Evolutionary conservation across 2,329 filamentous ascomycete genomes (phyloP).

Genomic region (Eutypa lata): DNA sequence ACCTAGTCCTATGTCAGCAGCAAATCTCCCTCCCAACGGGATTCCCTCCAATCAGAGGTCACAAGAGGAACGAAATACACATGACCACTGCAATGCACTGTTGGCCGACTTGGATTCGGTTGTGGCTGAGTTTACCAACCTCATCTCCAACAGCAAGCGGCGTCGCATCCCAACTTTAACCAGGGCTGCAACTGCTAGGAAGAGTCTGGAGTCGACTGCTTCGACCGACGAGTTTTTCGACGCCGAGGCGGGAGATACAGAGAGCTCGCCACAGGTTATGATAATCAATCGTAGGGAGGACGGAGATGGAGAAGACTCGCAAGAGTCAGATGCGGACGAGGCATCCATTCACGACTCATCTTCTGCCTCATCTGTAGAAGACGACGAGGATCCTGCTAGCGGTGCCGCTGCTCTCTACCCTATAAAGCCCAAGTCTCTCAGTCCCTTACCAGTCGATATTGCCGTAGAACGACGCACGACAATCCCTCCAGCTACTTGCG

Average conservation of each 20-base stretch:
- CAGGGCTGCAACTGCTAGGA: conserved; percentile 45
- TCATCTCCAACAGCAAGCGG: conserved; percentile 77
- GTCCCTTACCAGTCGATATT: conserved; percentile 71
- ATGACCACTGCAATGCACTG: conserved; percentile 81
- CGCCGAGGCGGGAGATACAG: conserved; percentile 65
- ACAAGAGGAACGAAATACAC: conserved; percentile 63
- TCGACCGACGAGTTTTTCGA: conserved; percentile 93
- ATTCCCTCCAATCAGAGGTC: conserved; percentile 31
- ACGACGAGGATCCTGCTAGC: conserved; percentile 52
- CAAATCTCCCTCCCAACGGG: conserved; percentile 30
- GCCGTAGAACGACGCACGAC: conserved; percentile 64
- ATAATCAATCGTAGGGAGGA: conserved; percentile 68
- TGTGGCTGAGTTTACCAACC: conserved; percentile 73
- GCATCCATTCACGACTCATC: conserved; percentile 52
- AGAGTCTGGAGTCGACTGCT: conserved; percentile 76
- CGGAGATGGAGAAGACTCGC: conserved; percentile 66
- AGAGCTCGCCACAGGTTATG: conserved; percentile 61
- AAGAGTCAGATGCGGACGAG: conserved; percentile 54
- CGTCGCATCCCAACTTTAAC: conserved; percentile 58
- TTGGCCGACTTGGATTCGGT: conserved; percentile 81
- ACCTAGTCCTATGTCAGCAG: conserved; percentile 35
- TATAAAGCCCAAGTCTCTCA: conserved; percentile 68
- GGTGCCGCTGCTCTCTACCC: conserved; percentile 74
- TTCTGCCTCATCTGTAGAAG: conserved; percentile 57
- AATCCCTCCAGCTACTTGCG: conserved; percentile 70